Base-by-base conservation (phyloP, 208 protist species). In the Trypanosoma cruzi region DNA sequence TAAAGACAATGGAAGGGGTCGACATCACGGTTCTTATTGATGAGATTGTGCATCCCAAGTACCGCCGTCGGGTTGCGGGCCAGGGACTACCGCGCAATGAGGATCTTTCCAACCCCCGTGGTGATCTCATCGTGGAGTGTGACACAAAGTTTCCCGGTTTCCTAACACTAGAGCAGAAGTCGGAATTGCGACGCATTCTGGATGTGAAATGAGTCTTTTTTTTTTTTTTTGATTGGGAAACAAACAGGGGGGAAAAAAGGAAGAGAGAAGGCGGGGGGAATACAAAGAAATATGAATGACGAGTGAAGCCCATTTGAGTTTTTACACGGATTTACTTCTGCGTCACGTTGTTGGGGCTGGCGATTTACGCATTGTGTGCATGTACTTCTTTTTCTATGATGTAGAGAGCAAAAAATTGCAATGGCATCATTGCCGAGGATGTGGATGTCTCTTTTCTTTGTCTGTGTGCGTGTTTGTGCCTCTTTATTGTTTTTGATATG, bases 151-250 rank as follows among this genome's bases (percentile, higher is more conserved):
- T 95, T 63, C 90, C 90, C 22, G 82, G 80, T 53, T 95, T 92
- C 64, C 69, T 95, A 53, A 95, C 86, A 5, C 82, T 89, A 48
- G 86, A 95, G 76, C 90, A 95, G 82, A 95, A 92, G 71, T 84
- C 87, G 13, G 86, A 95, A 73, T 84, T 95, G 49, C 80, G 76
- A 5, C 84, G 90, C 36, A 88, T 95, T 40, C 67, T 95, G 4
- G 85, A 90, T 8, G 81, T 79, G 4, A 84, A 86, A 29, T 95
- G 16, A 63, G 50, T 29, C 13, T 18, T 44, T 4, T 5, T 32
- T 31, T n/a, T 49, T n/a, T n/a, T n/a, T 32, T 29, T 56, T 49
- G 37, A 5, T 48, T 62, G 37, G 26, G 31, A n/a, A n/a, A 29
- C 18, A 29, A 1, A n/a, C 0, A 57, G 28, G 36, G 36, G 56